phyloP scores from a whole-genome alignment of 768 basidiomycete species.

The Psilocybe azurescens region DNA sequence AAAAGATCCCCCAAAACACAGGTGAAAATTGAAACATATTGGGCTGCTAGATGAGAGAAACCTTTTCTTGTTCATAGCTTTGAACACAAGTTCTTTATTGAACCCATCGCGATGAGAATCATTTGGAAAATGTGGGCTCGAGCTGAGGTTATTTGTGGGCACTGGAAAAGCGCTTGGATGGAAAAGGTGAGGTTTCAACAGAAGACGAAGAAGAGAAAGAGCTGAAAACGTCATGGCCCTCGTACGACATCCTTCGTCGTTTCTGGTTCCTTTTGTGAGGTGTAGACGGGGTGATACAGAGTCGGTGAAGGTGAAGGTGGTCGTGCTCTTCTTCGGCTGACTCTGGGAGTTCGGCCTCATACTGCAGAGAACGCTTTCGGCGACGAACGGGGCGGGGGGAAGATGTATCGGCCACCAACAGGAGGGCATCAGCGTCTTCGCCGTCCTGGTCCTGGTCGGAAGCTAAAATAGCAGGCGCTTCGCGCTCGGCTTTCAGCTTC shows the following conservation, averaged over 20 bases:
- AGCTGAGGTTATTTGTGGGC: conserved; percentile 16
- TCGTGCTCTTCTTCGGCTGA: conserved; percentile 9
- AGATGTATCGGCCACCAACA: conserved; percentile 34
- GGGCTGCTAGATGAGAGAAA: conserved; percentile 55
- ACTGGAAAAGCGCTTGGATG: conserved; percentile 31
- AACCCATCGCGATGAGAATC: conserved; percentile 23
- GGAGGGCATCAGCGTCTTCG: conserved; percentile 14
- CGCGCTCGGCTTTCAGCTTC: conserved; percentile 49
- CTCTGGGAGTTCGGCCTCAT: background rate
- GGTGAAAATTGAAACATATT: background rate
- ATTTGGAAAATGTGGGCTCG: background rate
- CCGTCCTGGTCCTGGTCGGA: conserved; percentile 15
- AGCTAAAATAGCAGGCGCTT: conserved; percentile 12
- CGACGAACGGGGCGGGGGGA: conserved; percentile 30
- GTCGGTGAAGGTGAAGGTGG: conserved; percentile 12
- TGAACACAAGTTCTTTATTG: conserved; percentile 24
- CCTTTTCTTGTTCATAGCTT: conserved; percentile 52
- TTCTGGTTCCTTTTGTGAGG: conserved; percentile 39
- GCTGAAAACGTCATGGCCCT: conserved; percentile 37
- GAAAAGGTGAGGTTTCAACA: conserved; percentile 41
- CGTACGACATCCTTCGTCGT: conserved; percentile 30
- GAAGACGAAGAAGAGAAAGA: conserved; percentile 36
- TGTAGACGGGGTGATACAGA: conserved; percentile 32
- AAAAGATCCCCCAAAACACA: background rate
- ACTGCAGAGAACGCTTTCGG: conserved; percentile 20